phyloP scores from a whole-genome alignment of 192 early-diverging fungal genomes.

The Coemansia sp. region DNA sequence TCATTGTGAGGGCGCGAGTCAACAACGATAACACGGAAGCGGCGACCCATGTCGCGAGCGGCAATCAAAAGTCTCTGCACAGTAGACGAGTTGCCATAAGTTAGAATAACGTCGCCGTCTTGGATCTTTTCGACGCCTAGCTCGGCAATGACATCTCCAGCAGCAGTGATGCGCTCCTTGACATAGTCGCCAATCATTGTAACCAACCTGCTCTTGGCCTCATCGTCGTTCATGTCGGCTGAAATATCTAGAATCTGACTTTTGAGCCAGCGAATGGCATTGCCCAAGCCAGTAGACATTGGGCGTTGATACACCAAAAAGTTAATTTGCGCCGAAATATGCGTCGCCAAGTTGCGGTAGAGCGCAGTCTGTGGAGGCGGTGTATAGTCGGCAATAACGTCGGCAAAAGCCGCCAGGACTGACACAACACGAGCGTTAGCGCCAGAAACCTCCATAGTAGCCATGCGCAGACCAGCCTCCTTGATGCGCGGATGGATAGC shows the following conservation, averaged over 20 bases:
- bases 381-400: conserved; percentile 90
- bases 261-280: conserved; percentile 88
- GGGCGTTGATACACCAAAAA: conserved; percentile 81
- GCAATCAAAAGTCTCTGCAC: conserved; percentile 77
- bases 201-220: conserved; percentile 68
- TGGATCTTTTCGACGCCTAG: conserved; percentile 87
- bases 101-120: conserved; percentile 89
- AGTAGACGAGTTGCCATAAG: conserved; percentile 89
- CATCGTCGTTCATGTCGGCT: conserved; percentile 79
- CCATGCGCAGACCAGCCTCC: conserved; percentile 84
- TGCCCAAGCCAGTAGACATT: conserved; percentile 93
- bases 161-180: conserved; percentile 82
- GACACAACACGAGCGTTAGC: conserved; percentile 90
- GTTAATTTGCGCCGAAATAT: conserved; percentile 88
- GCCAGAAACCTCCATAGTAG: conserved; percentile 81
- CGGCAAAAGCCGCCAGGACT: conserved; percentile 80
- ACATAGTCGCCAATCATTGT: conserved; percentile 86
- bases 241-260: conserved; percentile 78
- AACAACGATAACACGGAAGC: conserved; percentile 91
- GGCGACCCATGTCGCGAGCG: conserved; percentile 69
- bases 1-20: conserved; percentile 89
- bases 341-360: conserved; percentile 73
- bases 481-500: conserved; percentile 84
- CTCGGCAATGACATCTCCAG: conserved; percentile 77
- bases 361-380: conserved; percentile 82